Base-by-base conservation (phyloP, 176 grass and related monocot genomes). In the Oryza meyeriana region DNA sequence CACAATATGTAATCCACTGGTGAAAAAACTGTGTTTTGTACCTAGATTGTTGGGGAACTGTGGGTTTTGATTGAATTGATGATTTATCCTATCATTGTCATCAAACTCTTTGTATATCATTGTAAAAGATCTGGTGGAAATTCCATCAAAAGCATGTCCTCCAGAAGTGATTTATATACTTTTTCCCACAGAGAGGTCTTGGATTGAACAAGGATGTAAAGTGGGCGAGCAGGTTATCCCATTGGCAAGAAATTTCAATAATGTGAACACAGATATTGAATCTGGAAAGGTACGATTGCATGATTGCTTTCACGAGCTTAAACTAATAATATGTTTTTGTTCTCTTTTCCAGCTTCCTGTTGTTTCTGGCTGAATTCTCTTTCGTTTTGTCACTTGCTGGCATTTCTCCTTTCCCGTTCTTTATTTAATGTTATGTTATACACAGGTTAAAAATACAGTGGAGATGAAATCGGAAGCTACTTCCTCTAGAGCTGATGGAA, bases 171-270 rank as follows among this genome's bases (percentile, higher is more conserved):
- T 82, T 64, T 74, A 14, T 64, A 20, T 61, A 78, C 42, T 81
- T 16, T 16, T 85, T 81, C 70, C 58, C 81, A 18, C 91, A 99
- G 96, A 99, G 89, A 99, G 93, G 52, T 91, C 87, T 70, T 99
- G 96, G 96, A 88, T 99, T 22, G 93, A 94, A 61, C 96, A 94
- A 88, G 96, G 96, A 68, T 93, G 85, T 76, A 99, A 95, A 94
- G 89, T 99, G 25, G 96, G 96, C 0, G 96, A 99, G 72, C 93
- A 99, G 79, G 80, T 99, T 85, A 87, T 99, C 80, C 96, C 96
- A 85, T 87, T 95, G 91, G 96, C 96, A 80, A 95, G 96, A 87
- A 93, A 93, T 79, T 99, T 99, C 78, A 95, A 99, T 71, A 78
- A 86, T 26, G 34, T 55, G 33, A 87, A 69, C 85, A 35, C 76